These are phyloP conservation scores for Solanum raphanifolium DNA, from an alignment of 257 asterid genomes.

Conservation along the genomic window DNA sequence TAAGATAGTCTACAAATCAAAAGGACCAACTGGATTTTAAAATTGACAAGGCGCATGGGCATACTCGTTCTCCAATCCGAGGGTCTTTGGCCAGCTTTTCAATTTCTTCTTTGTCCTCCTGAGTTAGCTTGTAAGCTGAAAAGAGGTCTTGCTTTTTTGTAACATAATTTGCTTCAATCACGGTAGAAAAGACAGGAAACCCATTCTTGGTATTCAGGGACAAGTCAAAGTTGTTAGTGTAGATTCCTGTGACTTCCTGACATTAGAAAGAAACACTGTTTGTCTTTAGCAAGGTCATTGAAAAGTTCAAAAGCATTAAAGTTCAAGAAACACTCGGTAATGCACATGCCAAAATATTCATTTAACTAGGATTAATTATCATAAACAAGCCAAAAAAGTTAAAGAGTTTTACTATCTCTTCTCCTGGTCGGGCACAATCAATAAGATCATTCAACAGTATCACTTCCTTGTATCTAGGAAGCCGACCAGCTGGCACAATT, in stretches of 20 bases:
- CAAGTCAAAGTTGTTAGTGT: slow-evolving; percentile 92
- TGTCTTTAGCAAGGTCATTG: neutral
- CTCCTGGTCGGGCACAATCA: slow-evolving; percentile 98
- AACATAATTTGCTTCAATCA: slow-evolving; percentile 87
- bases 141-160: slow-evolving; percentile 95
- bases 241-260: slow-evolving; percentile 97
- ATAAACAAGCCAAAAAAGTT: neutral
- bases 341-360: slow-evolving; percentile 1
- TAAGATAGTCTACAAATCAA: neutral
- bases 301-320: neutral
- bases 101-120: slow-evolving; percentile 96
- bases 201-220: slow-evolving; percentile 96
- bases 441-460: slow-evolving; percentile 95
- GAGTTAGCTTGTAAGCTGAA: slow-evolving; percentile 94
- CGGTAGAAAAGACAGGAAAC: slow-evolving; percentile 99
- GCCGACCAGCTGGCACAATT: slow-evolving; percentile 98
- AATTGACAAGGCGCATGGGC: slow-evolving; percentile 1
- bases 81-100: slow-evolving; percentile 96
- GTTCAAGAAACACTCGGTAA: neutral
- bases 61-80: slow-evolving; percentile 82
- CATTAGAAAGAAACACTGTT: neutral
- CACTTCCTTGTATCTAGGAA: slow-evolving; percentile 98
- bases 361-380: neutral
- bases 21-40: neutral
- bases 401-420: slow-evolving; percentile 66